phyloP scores from a whole-genome alignment of 169 alveolate species.

The Cryptosporidium viatorum region DNA sequence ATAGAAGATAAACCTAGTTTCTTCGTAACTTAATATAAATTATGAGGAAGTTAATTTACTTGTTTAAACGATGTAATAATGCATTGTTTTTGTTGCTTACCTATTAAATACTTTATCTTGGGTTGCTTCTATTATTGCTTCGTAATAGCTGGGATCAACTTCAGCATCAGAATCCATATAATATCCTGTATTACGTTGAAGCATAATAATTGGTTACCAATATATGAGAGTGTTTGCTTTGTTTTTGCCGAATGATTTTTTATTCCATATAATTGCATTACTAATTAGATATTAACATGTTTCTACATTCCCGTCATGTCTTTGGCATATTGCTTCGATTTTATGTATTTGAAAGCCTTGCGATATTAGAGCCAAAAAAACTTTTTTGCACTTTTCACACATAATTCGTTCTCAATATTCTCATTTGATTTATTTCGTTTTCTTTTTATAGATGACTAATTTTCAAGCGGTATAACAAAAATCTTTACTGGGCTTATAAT shows the following conservation, averaged over 20 bases:
- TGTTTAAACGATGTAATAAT: neutral
- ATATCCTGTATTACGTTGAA: constrained; percentile 33
- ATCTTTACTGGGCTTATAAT: neutral
- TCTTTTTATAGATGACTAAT: neutral
- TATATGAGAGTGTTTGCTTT: neutral
- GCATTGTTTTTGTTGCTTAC: constrained; percentile 19
- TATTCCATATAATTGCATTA: neutral
- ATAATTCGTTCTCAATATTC: neutral
- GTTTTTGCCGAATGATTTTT: neutral
- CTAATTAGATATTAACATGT: constrained; percentile 22
- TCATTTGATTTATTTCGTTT: neutral
- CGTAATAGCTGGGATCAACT: constrained; percentile 68
- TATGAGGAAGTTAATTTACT: neutral
- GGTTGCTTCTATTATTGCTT: constrained; percentile 57
- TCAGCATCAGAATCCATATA: constrained; percentile 75
- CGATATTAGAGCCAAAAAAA: neutral
- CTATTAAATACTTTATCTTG: constrained; percentile 40
- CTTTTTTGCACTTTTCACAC: neutral
- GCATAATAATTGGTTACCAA: constrained; percentile 2
- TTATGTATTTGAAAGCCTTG: neutral
- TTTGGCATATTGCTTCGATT: neutral
- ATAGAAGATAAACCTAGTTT: constrained; percentile 59
- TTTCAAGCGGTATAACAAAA: neutral
- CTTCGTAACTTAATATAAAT: constrained; percentile 24
- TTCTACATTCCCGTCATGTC: constrained; percentile 57